Base-by-base conservation (phyloP, 2,329 filamentous ascomycete species). In the Neopestalotiopsis clavispora region DNA sequence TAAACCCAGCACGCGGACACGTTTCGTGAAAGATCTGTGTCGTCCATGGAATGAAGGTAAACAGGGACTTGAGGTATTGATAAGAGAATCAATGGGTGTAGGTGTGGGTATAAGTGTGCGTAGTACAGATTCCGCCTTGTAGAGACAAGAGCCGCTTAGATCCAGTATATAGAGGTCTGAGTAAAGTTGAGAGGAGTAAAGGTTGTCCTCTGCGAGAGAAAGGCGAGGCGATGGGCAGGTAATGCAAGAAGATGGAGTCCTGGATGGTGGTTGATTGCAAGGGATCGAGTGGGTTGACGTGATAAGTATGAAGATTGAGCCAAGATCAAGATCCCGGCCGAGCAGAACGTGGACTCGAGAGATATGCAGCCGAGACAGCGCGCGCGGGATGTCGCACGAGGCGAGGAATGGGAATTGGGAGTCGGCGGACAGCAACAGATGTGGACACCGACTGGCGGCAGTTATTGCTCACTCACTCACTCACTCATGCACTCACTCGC, bases 31-130 rank as follows among this genome's bases (percentile, higher is more conserved):
- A 70, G 72, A 67, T 73, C 72, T 67, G 42, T 59, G 74, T 71
- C 73, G 75, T 78, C 76, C 76, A 78, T 78, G 74, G 76, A 76
- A 77, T 71, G 45, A 52, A 23, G n/a, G 67, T 73, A 49, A 23
- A 40, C 9, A 34, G 4, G 23, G 40, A 63, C 34, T n/a, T 65
- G 38, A 65, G 12, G 60, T 38, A 12, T 17, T 14, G 32, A 20
- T 38, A 38, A 38, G 34, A 10, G 52, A 28, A 28, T 28, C 23
- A 28, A 28, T 28, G 34, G 7, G 52, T 57, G 52, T 17, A 69
- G 6, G 34, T 38, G 34, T 38, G 34, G 6, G 34, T 38, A 10
- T 38, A 10, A 7, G 34, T 38, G 10, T 38, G 34, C 34, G 34
- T 38, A 10, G 34, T 38, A 38, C 34, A 38, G 10, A 10, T 38